Conservation (phyloP, 2,329 filamentous ascomycete species). For the Berkeleyomyces basicola region DNA sequence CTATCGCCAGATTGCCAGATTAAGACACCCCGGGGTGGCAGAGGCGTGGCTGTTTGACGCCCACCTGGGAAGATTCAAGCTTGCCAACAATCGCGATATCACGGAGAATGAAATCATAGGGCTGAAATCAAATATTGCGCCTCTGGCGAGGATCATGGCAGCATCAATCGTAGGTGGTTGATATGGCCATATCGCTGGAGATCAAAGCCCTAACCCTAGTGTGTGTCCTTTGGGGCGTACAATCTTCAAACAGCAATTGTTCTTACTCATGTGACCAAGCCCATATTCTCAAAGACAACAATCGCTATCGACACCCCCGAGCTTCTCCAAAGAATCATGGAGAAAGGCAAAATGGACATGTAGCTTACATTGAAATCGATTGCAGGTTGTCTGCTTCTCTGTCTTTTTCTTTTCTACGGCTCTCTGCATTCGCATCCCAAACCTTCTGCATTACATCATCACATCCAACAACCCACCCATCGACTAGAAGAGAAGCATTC, state of each 20-base stretch:
- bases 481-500: not conserved
- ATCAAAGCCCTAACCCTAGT: not conserved
- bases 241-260: not conserved
- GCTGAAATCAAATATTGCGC: not conserved
- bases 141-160: not conserved
- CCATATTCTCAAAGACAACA: not conserved
- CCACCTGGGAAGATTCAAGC: not conserved
- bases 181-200: no score
- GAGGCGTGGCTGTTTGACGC: not conserved
- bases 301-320: not conserved
- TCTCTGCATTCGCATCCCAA: not conserved
- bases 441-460: not conserved
- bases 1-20: not conserved
- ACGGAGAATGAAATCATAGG: not conserved
- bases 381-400: not conserved
- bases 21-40: not conserved
- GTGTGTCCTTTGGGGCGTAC: not conserved
- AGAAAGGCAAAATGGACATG: not conserved
- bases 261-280: not conserved
- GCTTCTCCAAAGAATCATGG: not conserved
- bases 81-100: not conserved
- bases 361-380: not conserved
- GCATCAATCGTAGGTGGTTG: not conserved
- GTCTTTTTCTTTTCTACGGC: not conserved
- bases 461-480: not conserved